Evolutionary conservation across 768 basidiomycete species (phyloP).

Genomic region (Tephrocybe sp.): DNA sequence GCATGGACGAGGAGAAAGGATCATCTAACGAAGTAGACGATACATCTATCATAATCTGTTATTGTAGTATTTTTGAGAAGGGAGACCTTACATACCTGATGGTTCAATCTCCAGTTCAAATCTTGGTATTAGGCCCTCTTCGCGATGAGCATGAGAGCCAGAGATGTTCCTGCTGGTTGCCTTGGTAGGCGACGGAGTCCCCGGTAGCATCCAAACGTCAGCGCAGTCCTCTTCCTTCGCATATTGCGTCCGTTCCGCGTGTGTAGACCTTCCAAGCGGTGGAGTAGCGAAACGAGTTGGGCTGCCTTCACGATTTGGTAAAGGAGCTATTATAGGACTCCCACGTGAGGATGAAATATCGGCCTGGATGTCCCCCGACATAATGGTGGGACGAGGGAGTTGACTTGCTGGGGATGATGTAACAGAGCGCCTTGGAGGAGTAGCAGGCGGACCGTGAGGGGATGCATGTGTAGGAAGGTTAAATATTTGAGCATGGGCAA

Average conservation of each 20-base stretch:
- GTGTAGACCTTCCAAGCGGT: conserved; percentile 34
- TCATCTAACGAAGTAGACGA: conserved; percentile 4
- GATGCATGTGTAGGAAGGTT: conserved; percentile 30
- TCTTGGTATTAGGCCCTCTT: conserved; percentile 30
- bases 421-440: conserved; percentile 32
- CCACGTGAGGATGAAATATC: background rate
- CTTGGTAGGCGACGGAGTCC: conserved; percentile 37
- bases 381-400: background rate
- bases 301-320: background rate
- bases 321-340: background rate
- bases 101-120: conserved; percentile 27
- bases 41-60: background rate
- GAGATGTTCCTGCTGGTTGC: conserved; percentile 5
- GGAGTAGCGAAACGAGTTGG: conserved; percentile 24
- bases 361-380: background rate
- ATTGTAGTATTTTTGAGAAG: background rate
- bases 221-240: conserved; percentile 27
- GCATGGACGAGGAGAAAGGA: conserved; percentile 1
- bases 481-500: conserved; percentile 24
- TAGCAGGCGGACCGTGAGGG: conserved; percentile 30
- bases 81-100: background rate
- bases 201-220: conserved; percentile 29
- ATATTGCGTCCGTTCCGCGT: conserved; percentile 27
- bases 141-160: background rate
- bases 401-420: conserved; percentile 21